Base-by-base conservation (phyloP, 139 green algal genomes). In the Gonium pectorale region DNA sequence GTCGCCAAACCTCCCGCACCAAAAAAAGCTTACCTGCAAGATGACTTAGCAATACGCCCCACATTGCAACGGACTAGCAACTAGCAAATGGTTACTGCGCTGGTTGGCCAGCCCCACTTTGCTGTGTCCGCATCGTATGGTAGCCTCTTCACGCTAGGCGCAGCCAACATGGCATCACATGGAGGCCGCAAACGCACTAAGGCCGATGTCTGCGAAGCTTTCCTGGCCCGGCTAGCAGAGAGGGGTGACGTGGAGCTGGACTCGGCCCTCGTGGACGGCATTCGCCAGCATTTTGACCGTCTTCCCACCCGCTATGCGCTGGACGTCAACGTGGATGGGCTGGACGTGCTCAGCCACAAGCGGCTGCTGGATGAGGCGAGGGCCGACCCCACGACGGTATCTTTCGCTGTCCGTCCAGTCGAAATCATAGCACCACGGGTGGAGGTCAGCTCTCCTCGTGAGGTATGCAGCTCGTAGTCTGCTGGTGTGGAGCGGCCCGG, bases 311-410 rank as follows among this genome's bases (percentile, higher is more conserved):
- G 95, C 46, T 98, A 98, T 80, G 94, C 94, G 5, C 82, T 97
- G n/a, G 96, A 98, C 69, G 94, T 98, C 6, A 98, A 98, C 86
- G 94, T 95, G 31, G 90, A 93, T 51, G 93, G 92, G n/a, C 60
- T 97, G 21, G 97, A 99, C 67, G 94, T 99, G 49, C 77, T 99
- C 0, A 96, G 93, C 46, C 97, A 99, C 87, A 97, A 98, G 87
- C 86, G 94, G 31, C 92, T 99, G 84, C 89, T 99, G 35, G 92
- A 98, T 68, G 94, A 94, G 63, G 97, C 96, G 21, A 85, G 93
- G 22, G 68, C 86, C 24, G 94, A 97, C 89, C 94, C 93, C 3
- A 92, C 86, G 38, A 94, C 93, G 6, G 94, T 98, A 11, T 95
- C 90, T 0, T 98, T 98, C 71, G 94, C 96, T 51, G 94, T 98